A percentile compares a stretch with the other conserved stretches of the same genome.
Conservation (phyloP, 140 eudicot genomes). For the Flaveria floridana region DNA sequence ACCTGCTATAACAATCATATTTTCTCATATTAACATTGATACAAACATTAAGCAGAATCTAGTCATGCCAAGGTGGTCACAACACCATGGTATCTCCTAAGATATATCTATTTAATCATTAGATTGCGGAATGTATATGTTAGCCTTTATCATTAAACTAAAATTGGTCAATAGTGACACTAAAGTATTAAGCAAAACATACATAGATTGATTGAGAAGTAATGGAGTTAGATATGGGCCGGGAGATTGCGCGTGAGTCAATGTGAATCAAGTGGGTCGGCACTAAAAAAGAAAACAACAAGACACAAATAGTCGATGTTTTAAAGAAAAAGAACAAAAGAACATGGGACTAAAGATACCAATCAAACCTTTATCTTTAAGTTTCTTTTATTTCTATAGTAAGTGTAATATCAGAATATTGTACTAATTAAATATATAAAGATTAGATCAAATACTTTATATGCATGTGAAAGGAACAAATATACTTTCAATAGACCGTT, state of each 20-base stretch:
- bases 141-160: background rate
- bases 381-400: background rate
- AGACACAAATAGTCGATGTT: conserved; percentile 19
- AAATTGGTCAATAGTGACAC: background rate
- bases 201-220: conserved; percentile 30
- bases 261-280: conserved; percentile 42
- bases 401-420: background rate
- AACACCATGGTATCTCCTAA: too few relatives aligned
- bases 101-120: background rate
- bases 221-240: conserved; percentile 26
- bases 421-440: background rate
- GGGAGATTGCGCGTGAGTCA: conserved; percentile 38
- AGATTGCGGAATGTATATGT: background rate
- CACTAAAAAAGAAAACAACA: conserved; percentile 25
- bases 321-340: conserved; percentile 23
- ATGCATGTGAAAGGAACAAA: conserved; percentile 3
- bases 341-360: conserved; percentile 41
- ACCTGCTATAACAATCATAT: too few relatives aligned
- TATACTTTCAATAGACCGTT: background rate
- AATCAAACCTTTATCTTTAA: conserved; percentile 20
- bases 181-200: conserved; percentile 4
- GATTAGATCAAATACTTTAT: background rate
- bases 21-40: background rate
- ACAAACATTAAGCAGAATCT: background rate
- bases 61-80: too few relatives aligned